Percentiles rank a stretch among this genome's conserved stretches.
Evolutionary conservation across 2,329 filamentous ascomycete species (phyloP).

Genomic region (Dichotomopilus funicola): DNA sequence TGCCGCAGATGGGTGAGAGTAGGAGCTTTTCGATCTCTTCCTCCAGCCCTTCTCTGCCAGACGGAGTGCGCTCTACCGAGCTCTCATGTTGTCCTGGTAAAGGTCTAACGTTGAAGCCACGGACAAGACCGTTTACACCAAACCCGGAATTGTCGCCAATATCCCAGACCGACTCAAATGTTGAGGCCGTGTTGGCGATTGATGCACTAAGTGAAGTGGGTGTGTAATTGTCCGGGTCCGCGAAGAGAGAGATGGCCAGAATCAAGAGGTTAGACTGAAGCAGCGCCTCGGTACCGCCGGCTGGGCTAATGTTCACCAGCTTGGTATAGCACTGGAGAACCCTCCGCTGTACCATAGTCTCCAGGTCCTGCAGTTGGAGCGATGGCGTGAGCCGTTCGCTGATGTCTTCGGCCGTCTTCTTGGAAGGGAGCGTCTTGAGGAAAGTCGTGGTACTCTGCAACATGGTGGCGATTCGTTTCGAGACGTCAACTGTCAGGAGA

Average conservation of each 20-base stretch:
- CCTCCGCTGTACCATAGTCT: constrained; percentile 85
- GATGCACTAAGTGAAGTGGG: constrained; percentile 81
- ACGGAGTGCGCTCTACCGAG: constrained; percentile 35
- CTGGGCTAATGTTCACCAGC: constrained; percentile 79
- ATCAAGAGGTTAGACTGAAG: constrained; percentile 88
- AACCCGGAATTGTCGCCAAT: constrained; percentile 91
- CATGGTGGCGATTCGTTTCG: constrained; percentile 87
- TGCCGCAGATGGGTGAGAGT: constrained; percentile 68
- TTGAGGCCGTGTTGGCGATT: constrained; percentile 82
- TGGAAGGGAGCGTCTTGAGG: constrained; percentile 72
- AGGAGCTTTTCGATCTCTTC: constrained; percentile 56
- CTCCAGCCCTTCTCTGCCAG: constrained; percentile 55
- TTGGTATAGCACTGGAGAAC: constrained; percentile 94
- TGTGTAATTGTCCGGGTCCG: constrained; percentile 83
- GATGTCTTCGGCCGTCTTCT: constrained; percentile 81
- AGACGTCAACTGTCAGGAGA: constrained; percentile 86
- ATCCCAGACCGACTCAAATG: constrained; percentile 93
- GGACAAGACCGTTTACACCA: constrained; percentile 79
- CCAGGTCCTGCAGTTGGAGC: constrained; percentile 81
- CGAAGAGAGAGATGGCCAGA: constrained; percentile 82
- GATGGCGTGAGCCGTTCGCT: constrained; percentile 76
- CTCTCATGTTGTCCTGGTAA: constrained; percentile 63
- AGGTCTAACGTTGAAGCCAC: constrained; percentile 65
- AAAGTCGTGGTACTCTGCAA: constrained; percentile 91
- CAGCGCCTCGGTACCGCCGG: constrained; percentile 76